Conservation (phyloP, 768 basidiomycete genomes). For the Lenzites betulinus region DNA sequence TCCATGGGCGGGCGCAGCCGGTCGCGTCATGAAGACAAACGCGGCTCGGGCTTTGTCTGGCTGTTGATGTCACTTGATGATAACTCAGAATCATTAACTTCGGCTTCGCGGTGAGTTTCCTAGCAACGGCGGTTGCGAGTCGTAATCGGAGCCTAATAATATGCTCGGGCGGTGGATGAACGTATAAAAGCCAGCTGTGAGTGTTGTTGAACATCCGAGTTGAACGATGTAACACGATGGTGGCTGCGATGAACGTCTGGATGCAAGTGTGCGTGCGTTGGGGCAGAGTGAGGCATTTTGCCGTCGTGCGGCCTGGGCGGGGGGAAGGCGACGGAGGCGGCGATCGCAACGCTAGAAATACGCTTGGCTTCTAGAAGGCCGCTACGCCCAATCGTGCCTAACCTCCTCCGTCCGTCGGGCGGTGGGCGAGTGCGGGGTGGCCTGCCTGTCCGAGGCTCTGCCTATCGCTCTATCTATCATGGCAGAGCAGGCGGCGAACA, state of each 20-base stretch:
- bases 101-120: background rate
- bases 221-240: no score
- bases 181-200: no score
- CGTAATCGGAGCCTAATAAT: no score
- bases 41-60: background rate
- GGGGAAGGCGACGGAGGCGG: background rate
- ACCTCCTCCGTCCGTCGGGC: background rate
- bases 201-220: no score
- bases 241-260: no score
- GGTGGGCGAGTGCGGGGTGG: background rate
- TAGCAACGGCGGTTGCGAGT: background rate
- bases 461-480: slow-evolving; percentile 1
- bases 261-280: no score
- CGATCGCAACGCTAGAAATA: slow-evolving; percentile 4
- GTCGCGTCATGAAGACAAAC: background rate
- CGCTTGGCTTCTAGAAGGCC: background rate
- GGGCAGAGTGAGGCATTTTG: slow-evolving; percentile 11
- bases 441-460: background rate
- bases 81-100: background rate
- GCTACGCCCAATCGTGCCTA: background rate
- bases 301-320: background rate
- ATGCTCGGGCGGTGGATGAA: no score
- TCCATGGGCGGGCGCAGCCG: background rate
- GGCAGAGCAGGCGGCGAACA: background rate
- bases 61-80: background rate